phyloP scores from a whole-genome alignment of 495 filamentous ascomycete species.

The Penicillium chermesinum region DNA sequence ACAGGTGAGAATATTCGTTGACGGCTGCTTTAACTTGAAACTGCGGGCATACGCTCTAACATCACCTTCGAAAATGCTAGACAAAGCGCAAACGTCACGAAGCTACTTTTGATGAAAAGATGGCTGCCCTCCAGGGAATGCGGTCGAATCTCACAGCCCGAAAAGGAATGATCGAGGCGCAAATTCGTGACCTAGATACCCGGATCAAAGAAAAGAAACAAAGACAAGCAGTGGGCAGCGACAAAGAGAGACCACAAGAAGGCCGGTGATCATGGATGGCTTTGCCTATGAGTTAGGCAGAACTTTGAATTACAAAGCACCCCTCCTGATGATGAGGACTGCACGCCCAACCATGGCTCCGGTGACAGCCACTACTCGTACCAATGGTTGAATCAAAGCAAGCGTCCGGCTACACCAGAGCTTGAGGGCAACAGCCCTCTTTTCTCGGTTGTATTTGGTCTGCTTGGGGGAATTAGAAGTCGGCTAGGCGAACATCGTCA shows the following conservation, averaged over 20 bases:
- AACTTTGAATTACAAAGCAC: too few species aligned
- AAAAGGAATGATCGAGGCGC: slow-evolving; percentile 50
- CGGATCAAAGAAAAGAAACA: slow-evolving; percentile 37
- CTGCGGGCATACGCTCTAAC: not conserved
- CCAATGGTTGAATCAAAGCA: too few species aligned
- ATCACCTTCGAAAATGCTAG: slow-evolving; percentile 16
- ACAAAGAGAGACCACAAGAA: slow-evolving; percentile 16
- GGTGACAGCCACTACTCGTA: not conserved
- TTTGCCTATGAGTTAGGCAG: not conserved
- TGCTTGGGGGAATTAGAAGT: too few species aligned
- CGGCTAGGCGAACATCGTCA: too few species aligned
- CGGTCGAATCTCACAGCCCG: slow-evolving; percentile 45
- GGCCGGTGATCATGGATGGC: slow-evolving; percentile 8
- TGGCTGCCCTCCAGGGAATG: slow-evolving; percentile 44
- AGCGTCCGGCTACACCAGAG: too few species aligned
- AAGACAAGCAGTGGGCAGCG: slow-evolving; percentile 19
- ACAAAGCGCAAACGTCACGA: slow-evolving; percentile 38
- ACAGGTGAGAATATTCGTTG: slow-evolving; percentile 27
- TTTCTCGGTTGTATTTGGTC: too few species aligned
- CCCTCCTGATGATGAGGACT: too few species aligned
- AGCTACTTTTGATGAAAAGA: slow-evolving; percentile 49
- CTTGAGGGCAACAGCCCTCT: too few species aligned
- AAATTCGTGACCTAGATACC: slow-evolving; percentile 49
- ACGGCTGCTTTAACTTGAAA: not conserved
- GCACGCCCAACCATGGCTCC: not conserved